Evolutionary conservation across 306 rosid genomes (phyloP).

Genomic region (Boehmeria nivea): DNA sequence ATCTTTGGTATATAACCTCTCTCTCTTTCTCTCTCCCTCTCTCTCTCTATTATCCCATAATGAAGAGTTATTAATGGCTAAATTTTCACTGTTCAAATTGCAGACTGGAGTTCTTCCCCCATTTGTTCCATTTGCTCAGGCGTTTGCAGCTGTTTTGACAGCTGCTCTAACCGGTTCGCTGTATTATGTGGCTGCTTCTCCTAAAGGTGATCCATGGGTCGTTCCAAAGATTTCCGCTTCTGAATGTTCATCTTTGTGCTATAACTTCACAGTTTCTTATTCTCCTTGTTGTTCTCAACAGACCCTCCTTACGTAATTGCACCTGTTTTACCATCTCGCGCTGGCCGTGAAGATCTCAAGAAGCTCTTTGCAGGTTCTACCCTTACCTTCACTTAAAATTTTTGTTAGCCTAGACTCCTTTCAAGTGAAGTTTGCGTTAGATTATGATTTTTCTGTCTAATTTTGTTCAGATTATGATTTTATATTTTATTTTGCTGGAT

Average conservation of each 20-base stretch:
- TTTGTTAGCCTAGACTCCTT: not conserved
- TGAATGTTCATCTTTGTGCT: not conserved
- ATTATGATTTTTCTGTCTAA: not conserved
- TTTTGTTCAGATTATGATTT: too few relatives aligned
- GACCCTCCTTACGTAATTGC: constrained; percentile 91
- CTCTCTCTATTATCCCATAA: too few relatives aligned
- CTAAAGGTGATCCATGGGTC: constrained; percentile 52
- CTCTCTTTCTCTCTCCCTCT: too few relatives aligned
- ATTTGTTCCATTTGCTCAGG: constrained; percentile 96
- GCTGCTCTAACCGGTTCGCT: constrained; percentile 89
- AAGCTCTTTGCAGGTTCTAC: constrained; percentile 81
- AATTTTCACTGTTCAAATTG: constrained; percentile 12
- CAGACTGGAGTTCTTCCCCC: constrained; percentile 90
- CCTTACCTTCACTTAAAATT: not conserved
- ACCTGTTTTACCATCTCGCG: constrained; percentile 70
- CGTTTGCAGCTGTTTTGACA: constrained; percentile 88
- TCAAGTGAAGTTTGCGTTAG: not conserved
- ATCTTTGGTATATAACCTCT: constrained; percentile 55
- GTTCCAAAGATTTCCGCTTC: not conserved
- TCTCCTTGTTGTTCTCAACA: constrained; percentile 25
- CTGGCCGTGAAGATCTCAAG: constrained; percentile 71
- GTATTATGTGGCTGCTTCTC: constrained; percentile 89
- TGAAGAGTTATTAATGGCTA: too few relatives aligned
- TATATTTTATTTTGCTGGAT: too few relatives aligned
- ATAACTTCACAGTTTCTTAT: constrained; percentile 6